phyloP scores from a whole-genome alignment of 345 rosid genomes.

The Linum tenue region DNA sequence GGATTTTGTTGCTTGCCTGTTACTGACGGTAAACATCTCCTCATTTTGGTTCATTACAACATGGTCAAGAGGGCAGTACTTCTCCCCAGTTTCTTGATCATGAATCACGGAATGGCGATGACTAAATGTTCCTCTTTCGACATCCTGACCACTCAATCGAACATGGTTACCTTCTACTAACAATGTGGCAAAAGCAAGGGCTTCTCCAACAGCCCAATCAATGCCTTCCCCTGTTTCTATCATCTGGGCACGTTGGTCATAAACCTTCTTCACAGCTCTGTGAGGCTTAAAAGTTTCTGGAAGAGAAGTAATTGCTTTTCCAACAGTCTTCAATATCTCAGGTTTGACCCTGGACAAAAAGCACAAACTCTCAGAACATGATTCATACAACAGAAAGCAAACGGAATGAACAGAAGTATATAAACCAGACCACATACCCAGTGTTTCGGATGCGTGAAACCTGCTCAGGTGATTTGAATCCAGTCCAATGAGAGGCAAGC shows the following conservation, averaged over 20 bases:
- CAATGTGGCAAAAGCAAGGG: slow-evolving; percentile 71
- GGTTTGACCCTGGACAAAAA: slow-evolving; percentile 54
- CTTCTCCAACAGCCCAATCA: slow-evolving; percentile 82
- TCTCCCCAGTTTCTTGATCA: slow-evolving; percentile 64
- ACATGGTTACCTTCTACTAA: slow-evolving; percentile 84
- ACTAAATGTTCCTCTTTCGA: slow-evolving; percentile 81
- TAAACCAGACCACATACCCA: slow-evolving; percentile 34
- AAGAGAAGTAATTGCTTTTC: slow-evolving; percentile 56
- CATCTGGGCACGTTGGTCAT: slow-evolving; percentile 67
- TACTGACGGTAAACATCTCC: slow-evolving; percentile 84
- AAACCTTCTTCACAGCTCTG: slow-evolving; percentile 67
- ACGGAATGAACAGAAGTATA: not conserved
- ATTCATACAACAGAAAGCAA: not conserved
- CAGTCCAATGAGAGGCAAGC: slow-evolving; percentile 79
- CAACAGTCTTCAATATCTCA: slow-evolving; percentile 72
- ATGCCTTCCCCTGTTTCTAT: slow-evolving; percentile 71
- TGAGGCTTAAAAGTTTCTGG: slow-evolving; percentile 71
- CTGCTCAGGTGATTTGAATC: slow-evolving; percentile 77
- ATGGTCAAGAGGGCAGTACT: slow-evolving; percentile 71
- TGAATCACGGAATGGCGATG: slow-evolving; percentile 68
- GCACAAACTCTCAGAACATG: slow-evolving; percentile 10
- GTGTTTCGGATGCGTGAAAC: slow-evolving; percentile 69
- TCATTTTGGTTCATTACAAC: slow-evolving; percentile 55
- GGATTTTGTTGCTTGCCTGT: slow-evolving; percentile 34
- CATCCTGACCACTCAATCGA: slow-evolving; percentile 85